Base-by-base conservation (phyloP, 306 rosid genomes). In the Vachellia pachyceras region DNA sequence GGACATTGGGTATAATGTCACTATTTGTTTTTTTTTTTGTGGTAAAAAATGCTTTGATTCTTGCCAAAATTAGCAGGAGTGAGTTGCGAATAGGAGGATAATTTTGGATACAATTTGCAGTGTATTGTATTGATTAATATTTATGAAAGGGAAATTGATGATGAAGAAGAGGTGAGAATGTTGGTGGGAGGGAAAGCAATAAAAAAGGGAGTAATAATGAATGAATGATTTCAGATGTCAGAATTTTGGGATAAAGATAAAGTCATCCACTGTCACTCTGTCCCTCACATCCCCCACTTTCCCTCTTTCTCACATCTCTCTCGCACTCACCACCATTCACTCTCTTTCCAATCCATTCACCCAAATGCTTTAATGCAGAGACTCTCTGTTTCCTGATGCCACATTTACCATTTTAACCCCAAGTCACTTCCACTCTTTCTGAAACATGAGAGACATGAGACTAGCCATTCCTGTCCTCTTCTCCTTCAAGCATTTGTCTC, bases 171-270 rank as follows among this genome's bases (percentile, higher is more conserved):
- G 33, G 33, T 29, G 33, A 2, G 33, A 29, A 29, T 29, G 33
- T 29, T 29, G 33, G 2, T 1, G 33, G 33, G 33, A 29, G 33
- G 33, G 18, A 49, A 33, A n/a, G 75, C 58, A 57, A 66, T 18
- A 65, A 79, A 87, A 87, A 79, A 82, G 80, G 72, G n/a, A 37
- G 86, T 81, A 75, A 87, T 87, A 81, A 87, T 87, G 90, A 87
- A 79, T 76, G 90, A 84, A 87, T 87, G 86, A 84, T 87, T 87
- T 87, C 86, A 84, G 77, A 10, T 61, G 37, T 60, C 77, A 74
- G 83, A 70, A 77, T 84, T 67, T 23, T 47, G 40, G 81, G 75
- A n/a, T 70, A 72, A 84, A 79, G 81, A 75, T 67, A 66, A 72
- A 84, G 64, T 76, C 50, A 2, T 50, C 73, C 73, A 2, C 73